Base-by-base conservation (phyloP, 345 rosid genomes). In the Pistacia vera region DNA sequence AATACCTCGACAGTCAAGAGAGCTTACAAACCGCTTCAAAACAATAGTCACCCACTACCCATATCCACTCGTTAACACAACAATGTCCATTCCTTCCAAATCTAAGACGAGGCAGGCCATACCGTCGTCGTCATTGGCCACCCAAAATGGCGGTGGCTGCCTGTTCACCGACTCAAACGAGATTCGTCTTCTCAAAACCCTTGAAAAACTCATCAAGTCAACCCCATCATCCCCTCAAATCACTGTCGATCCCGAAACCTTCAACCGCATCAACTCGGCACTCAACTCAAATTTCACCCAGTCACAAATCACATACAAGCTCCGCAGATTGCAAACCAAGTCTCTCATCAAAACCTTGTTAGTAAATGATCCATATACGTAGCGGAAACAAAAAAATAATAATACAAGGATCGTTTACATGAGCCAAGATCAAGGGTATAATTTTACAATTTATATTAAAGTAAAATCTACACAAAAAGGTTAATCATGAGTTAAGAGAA, bases 121-220 rank as follows among this genome's bases (percentile, higher is more conserved):
- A 14, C 77, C 60, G 46, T 9, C 69, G 9, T 52, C 63, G 33
- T 30, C 33, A 4, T 1, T 60, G 2, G 7, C 69, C 13, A 30
- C 69, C 52, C 61, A 5, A 62, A 73, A 49, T 48, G 33, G 41
- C 41, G 41, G 5, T 38, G 41, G 76, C n/a, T 70, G 79, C 13
- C 18, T 83, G 28, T 80, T 80, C 79, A 70, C 77, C 36, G 75
- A 83, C 13, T 56, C 74, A 28, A 75, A 83, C 46, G 83, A 77
- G 81, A 55, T 83, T 73, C 63, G 70, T 38, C 79, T 80, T 71
- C 79, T 83, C 75, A 70, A 83, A 58, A 48, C 76, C 62, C 63
- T 74, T 25, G 25, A 48, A 49, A 74, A 77, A 41, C 20, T 36
- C 68, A n/a, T 55, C 71, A 41, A 74, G 13, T 25, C 69, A 49